Percentiles rank a stretch among this genome's conserved stretches.
These are phyloP conservation scores for Sarcomyxa edulis DNA, from an alignment of 768 basidiomycete genomes.

Conservation along the genomic window DNA sequence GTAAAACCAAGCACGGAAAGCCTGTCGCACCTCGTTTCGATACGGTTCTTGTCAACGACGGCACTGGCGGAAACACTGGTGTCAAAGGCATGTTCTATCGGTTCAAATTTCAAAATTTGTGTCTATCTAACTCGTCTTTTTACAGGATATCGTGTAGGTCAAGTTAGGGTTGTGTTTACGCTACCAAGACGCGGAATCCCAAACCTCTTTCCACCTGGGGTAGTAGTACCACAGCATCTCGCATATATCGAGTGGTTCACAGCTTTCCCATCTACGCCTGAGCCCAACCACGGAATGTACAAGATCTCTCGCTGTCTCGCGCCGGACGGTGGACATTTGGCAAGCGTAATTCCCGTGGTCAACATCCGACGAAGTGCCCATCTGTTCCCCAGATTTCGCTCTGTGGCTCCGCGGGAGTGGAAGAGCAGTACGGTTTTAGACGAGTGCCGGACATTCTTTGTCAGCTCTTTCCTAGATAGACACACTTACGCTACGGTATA, in stretches of 20 bases:
- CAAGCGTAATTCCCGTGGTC: slow-evolving; percentile 21
- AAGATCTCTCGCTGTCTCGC: slow-evolving; percentile 9
- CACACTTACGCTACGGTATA: no score
- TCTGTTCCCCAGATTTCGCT: slow-evolving; percentile 23
- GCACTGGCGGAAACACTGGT: slow-evolving; percentile 6
- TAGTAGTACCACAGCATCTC: slow-evolving; percentile 11
- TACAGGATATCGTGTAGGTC: slow-evolving; percentile 21
- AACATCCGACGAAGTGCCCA: slow-evolving; percentile 23
- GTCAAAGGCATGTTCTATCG: no score
- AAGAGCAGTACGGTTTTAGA: slow-evolving; percentile 26
- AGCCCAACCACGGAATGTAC: slow-evolving; percentile 14
- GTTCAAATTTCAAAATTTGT: no score
- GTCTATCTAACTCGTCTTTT: no score
- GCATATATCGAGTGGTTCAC: slow-evolving; percentile 23
- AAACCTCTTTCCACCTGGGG: slow-evolving; percentile 6
- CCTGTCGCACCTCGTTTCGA: slow-evolving; percentile 26
- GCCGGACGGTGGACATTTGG: slow-evolving; percentile 7
- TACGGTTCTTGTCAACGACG: slow-evolving; percentile 21
- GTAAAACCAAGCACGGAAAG: slow-evolving; percentile 8
- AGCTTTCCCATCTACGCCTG: slow-evolving; percentile 9
- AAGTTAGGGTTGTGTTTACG: slow-evolving; percentile 18
- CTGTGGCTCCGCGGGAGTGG: slow-evolving; percentile 22
- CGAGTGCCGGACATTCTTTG: slow-evolving; percentile 19
- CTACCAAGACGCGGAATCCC: slow-evolving; percentile 9
- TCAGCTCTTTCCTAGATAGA: slow-evolving; percentile 23